Conservation (phyloP, 2,329 filamentous ascomycete species). For the Trichoderma endophyticum region DNA sequence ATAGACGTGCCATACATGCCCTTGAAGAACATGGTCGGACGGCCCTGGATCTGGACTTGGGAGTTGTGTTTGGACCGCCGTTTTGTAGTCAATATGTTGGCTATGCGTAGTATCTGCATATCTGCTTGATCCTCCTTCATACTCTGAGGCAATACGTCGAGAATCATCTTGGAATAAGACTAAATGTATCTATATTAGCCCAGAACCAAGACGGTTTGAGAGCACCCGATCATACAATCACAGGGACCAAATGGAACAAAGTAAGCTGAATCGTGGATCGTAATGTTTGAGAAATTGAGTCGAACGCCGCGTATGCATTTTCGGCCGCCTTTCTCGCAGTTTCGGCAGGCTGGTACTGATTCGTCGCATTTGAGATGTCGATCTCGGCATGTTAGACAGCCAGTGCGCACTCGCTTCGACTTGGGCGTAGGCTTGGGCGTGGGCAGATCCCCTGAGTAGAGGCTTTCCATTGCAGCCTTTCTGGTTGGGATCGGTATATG, state of each 20-base stretch:
- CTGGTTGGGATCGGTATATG: neutral
- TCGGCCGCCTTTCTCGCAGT: slow-evolving; percentile 84
- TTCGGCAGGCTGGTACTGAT: slow-evolving; percentile 60
- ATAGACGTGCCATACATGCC: neutral
- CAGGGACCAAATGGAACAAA: slow-evolving; percentile 26
- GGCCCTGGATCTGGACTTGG: neutral
- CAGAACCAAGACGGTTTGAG: too few species aligned
- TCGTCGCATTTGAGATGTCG: slow-evolving; percentile 91
- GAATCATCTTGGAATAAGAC: slow-evolving; percentile 88
- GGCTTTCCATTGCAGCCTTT: neutral
- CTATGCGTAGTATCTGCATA: slow-evolving; percentile 52
- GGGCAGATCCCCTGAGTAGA: neutral
- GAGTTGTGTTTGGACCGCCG: neutral
- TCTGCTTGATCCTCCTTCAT: slow-evolving; percentile 70
- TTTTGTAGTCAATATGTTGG: too few species aligned
- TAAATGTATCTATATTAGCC: slow-evolving; percentile 24
- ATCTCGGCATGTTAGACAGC: slow-evolving; percentile 86
- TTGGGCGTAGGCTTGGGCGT: slow-evolving; percentile 19
- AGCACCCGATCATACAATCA: slow-evolving; percentile 23
- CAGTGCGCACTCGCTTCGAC: slow-evolving; percentile 80
- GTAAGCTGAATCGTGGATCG: slow-evolving; percentile 65
- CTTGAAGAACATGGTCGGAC: neutral
- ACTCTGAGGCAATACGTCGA: slow-evolving; percentile 84
- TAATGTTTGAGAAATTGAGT: slow-evolving; percentile 87
- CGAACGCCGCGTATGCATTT: slow-evolving; percentile 82